Conservation (phyloP, 495 filamentous ascomycete genomes). For the Entonaema liquescens region DNA sequence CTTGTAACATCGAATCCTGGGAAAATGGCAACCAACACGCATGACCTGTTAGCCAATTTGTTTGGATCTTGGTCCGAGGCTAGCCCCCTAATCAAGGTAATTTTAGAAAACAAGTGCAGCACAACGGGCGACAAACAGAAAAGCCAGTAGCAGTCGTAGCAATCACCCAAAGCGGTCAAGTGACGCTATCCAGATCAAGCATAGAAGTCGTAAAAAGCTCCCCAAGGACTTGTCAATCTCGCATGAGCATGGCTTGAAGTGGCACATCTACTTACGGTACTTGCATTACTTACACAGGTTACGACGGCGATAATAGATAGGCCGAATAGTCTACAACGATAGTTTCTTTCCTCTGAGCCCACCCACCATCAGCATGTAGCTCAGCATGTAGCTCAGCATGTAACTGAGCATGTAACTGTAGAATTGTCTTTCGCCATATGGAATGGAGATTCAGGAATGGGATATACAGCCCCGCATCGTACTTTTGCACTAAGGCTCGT, state of each 20-base stretch:
- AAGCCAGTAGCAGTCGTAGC: conserved; percentile 24
- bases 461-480: conserved; percentile 33
- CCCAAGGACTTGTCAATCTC: conserved; percentile 19
- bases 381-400: no score
- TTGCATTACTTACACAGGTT: no score
- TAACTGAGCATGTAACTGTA: not conserved
- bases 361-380: conserved; percentile 7
- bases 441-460: conserved; percentile 38
- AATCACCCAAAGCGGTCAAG: conserved; percentile 38
- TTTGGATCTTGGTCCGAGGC: conserved; percentile 31
- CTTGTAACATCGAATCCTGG: conserved; percentile 35
- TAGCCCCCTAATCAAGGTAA: conserved; percentile 29
- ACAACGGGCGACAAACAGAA: conserved; percentile 29
- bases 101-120: conserved; percentile 39
- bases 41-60: conserved; percentile 33
- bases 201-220: conserved; percentile 4
- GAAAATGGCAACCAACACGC: conserved; percentile 37
- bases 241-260: conserved; percentile 29
- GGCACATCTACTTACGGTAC: conserved; percentile 30
- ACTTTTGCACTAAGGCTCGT: conserved; percentile 31
- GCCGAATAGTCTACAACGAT: conserved; percentile 13
- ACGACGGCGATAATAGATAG: conserved; percentile 26
- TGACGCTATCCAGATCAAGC: conserved; percentile 21
- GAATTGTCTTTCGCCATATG: conserved; percentile 21
- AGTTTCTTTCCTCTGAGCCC: conserved; percentile 1